phyloP scores from a whole-genome alignment of 345 rosid species.

The Microthlaspi erraticum region DNA sequence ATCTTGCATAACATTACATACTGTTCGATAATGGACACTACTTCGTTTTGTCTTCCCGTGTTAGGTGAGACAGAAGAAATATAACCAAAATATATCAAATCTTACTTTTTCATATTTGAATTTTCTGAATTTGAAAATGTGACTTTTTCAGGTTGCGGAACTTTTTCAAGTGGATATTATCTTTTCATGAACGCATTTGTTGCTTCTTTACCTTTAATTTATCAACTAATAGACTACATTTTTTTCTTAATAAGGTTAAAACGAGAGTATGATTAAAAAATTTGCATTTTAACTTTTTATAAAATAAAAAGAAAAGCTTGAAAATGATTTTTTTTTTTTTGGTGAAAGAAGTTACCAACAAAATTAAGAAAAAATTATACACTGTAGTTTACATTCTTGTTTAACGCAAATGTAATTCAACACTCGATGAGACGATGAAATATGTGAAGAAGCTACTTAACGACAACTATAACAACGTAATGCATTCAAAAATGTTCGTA shows the following conservation, averaged over 20 bases:
- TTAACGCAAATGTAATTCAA: constrained; percentile 1
- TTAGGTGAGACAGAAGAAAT: constrained; percentile 33
- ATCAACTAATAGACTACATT: too few relatives aligned
- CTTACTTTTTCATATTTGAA: constrained; percentile 3
- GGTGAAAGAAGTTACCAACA: too few relatives aligned
- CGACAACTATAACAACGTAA: background rate
- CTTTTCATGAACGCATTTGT: too few relatives aligned
- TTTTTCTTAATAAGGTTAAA: too few relatives aligned
- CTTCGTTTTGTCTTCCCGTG: constrained; percentile 41
- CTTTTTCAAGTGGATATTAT: background rate
- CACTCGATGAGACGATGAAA: background rate
- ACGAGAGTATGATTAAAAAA: too few relatives aligned
- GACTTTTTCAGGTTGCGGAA: constrained; percentile 4
- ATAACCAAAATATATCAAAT: background rate
- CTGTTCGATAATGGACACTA: constrained; percentile 37
- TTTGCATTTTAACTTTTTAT: too few relatives aligned
- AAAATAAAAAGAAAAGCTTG: too few relatives aligned
- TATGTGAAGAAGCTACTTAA: constrained; percentile 1
- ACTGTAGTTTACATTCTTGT: constrained; percentile 5
- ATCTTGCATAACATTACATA: constrained; percentile 4
- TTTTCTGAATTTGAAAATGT: constrained; percentile 22
- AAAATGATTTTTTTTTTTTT: too few relatives aligned
- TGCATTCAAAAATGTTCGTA: background rate
- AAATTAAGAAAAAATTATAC: background rate
- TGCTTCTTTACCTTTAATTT: too few relatives aligned